Conservation (phyloP, 2,329 filamentous ascomycete species). For the Neonectria coccinea region DNA sequence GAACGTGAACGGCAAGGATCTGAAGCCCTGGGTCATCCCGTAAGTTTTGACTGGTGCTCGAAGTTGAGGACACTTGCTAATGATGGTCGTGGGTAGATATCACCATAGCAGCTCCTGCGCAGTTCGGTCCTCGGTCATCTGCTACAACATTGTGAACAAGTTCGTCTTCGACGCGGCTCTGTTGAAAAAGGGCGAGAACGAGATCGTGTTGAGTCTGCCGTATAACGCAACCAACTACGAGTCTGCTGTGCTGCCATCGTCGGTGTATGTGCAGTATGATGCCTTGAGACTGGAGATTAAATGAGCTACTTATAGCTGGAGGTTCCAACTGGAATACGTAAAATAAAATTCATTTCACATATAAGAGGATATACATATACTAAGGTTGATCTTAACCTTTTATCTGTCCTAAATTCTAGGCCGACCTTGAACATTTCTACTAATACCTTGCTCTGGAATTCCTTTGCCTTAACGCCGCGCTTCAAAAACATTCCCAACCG, state of each 20-base stretch:
- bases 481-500: constrained; percentile 25
- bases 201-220: constrained; percentile 68
- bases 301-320: background rate
- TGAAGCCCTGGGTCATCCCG: constrained; percentile 68
- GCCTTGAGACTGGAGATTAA: constrained; percentile 69
- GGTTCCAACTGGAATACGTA: background rate
- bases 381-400: background rate
- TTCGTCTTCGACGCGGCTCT: constrained; percentile 65
- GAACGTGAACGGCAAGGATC: constrained; percentile 54
- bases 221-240: constrained; percentile 70
- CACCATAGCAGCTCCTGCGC: constrained; percentile 63
- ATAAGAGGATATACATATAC: background rate
- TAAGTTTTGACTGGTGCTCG: constrained; percentile 42
- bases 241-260: constrained; percentile 64
- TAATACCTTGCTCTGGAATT: background rate
- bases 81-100: constrained; percentile 32
- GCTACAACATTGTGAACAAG: constrained; percentile 71
- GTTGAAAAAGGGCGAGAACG: constrained; percentile 65
- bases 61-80: background rate
- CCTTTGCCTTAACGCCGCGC: constrained; percentile 38
- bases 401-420: background rate
- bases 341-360: background rate
- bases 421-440: background rate
- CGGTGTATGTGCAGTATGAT: constrained; percentile 74
- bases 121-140: constrained; percentile 69